phyloP scores from a whole-genome alignment of 2,329 filamentous ascomycete genomes.

The Juglanconis sp. region DNA sequence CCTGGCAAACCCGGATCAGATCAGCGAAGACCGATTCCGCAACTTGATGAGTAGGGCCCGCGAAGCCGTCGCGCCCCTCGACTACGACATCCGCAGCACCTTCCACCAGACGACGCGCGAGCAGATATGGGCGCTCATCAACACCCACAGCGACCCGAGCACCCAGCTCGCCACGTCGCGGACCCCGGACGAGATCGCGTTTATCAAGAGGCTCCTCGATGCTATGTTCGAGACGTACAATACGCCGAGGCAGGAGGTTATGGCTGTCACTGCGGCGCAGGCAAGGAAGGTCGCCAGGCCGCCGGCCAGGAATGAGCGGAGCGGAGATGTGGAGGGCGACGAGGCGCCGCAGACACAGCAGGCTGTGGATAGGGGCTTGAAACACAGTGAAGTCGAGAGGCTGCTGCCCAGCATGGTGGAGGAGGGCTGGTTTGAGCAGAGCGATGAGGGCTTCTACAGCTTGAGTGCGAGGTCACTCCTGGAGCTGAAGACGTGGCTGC shows the following conservation, averaged over 20 bases:
- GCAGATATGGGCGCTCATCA: constrained; percentile 80
- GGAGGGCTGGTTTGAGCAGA: constrained; percentile 83
- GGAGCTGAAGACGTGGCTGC: constrained; percentile 79
- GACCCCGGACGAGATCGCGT: constrained; percentile 80
- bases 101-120: constrained; percentile 65
- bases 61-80: constrained; percentile 70
- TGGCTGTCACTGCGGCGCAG: constrained; percentile 78
- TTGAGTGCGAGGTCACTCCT: constrained; percentile 75
- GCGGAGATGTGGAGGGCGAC: constrained; percentile 32
- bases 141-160: constrained; percentile 78
- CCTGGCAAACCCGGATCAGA: constrained; percentile 53
- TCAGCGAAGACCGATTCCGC: constrained; percentile 66
- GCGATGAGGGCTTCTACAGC: constrained; percentile 67
- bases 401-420: constrained; percentile 67
- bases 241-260: constrained; percentile 71
- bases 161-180: constrained; percentile 85
- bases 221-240: constrained; percentile 91
- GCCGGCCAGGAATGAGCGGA: constrained; percentile 33
- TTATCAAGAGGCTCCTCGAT: constrained; percentile 82
- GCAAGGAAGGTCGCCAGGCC: constrained; percentile 67
- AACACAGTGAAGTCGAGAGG: constrained; percentile 72
- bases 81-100: constrained; percentile 79
- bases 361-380: constrained; percentile 56
- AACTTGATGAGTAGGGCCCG: constrained; percentile 70
- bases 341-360: constrained; percentile 30